Conservation (phyloP, 2,329 filamentous ascomycete genomes). For the Pseudofabraea citricarpa region DNA sequence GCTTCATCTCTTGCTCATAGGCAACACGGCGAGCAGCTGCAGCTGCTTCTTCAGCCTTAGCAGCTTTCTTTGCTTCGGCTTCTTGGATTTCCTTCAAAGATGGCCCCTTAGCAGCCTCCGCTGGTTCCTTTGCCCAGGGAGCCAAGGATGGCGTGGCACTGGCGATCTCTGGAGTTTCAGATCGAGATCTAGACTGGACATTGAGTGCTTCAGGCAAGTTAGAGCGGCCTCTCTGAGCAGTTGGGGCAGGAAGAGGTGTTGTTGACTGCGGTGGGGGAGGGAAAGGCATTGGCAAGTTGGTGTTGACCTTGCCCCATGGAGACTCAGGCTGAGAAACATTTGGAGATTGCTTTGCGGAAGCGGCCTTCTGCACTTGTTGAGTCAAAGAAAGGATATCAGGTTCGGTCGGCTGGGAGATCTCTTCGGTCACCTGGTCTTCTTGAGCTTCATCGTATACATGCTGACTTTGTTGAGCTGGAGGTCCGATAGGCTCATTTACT, state of each 20-base stretch:
- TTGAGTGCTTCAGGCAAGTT: conserved; percentile 72
- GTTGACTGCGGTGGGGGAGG: conserved; percentile 63
- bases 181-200: conserved; percentile 65
- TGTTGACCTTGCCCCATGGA: conserved; percentile 55
- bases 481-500: conserved; percentile 22
- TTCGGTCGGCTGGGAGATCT: conserved; percentile 19
- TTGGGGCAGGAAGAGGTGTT: conserved; percentile 82
- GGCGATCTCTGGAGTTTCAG: conserved; percentile 65
- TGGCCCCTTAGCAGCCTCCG: conserved; percentile 72
- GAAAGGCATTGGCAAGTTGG: conserved; percentile 72
- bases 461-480: conserved; percentile 17
- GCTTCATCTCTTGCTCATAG: conserved; percentile 70
- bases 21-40: conserved; percentile 71
- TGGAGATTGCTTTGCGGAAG: conserved; percentile 52
- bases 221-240: conserved; percentile 77
- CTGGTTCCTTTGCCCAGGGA: conserved; percentile 89
- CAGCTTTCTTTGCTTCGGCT: conserved; percentile 87
- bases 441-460: conserved; percentile 12
- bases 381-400: conserved; percentile 65
- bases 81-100: conserved; percentile 97
- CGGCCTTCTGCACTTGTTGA: conserved; percentile 78
- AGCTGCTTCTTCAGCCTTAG: conserved; percentile 78
- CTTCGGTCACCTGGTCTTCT: conserved; percentile 13
- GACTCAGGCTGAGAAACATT: conserved; percentile 40
- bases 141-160: conserved; percentile 66